Base-by-base conservation (phyloP, 495 filamentous ascomycete species). In the Ascodesmis nigricans region DNA sequence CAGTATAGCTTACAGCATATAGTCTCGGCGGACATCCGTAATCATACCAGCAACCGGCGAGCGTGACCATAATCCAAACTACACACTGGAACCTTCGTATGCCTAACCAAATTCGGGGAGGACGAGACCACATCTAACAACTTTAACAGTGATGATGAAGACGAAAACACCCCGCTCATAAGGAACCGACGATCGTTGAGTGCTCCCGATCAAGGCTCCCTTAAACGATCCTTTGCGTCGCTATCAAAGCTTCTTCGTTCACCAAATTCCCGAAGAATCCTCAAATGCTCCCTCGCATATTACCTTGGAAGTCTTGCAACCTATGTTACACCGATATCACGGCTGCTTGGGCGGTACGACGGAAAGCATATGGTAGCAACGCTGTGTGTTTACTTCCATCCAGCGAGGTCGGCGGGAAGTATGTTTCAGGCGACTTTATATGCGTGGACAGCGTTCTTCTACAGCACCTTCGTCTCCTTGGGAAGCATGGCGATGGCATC, bases 241-340 rank as follows among this genome's bases (percentile, higher is more conserved):
- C 15, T n/a, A n/a, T n/a, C n/a, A n/a, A n/a, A n/a, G n/a, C n/a
- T n/a, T n/a, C n/a, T n/a, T n/a, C n/a, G n/a, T n/a, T n/a, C n/a
- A n/a, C n/a, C n/a, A n/a, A 25, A 25, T 21, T 13, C n/a, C 5
- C 20, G 27, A 13, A 28, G 5, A 5, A 4, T 32, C n/a, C 3
- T 16, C 14, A 97, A 97, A 55, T 95, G 82, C 61, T 81, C 80
- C 31, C 56, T 97, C 33, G 87, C 84, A 5, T 97, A 95, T 57
- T 58, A 91, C 4, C 52, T 95, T 13, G 87, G 77, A 6, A 91
- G 80, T 36, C 57, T 91, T 52, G 81, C 72, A 9, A 95, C 87
- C 0, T 92, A 44, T 36, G 48, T 52, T 33, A 31, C 71, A 3
- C 64, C 67, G 3, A 61, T 93, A 31, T 69, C 81, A 3, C 57